Evolutionary conservation across 23 red algal genomes (phyloP).

Genomic region (Gracilaria vermiculophylla): DNA sequence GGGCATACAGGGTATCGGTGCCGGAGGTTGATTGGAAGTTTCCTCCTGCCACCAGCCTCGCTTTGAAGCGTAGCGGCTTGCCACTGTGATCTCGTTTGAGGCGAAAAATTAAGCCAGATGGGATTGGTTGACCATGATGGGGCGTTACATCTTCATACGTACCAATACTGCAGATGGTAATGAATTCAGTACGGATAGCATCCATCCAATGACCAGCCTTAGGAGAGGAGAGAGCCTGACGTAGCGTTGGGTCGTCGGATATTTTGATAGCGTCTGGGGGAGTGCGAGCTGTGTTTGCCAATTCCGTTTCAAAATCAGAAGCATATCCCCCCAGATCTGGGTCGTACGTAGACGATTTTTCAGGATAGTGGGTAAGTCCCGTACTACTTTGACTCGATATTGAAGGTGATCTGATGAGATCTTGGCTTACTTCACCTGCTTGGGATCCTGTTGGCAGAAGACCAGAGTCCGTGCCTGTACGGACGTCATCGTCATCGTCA

Average conservation of each 20-base stretch:
- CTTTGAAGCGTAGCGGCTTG: slow-evolving; percentile 20
- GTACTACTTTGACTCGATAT: too few species aligned
- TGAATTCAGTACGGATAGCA: slow-evolving; percentile 16
- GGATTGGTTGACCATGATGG: neutral
- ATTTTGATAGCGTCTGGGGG: slow-evolving; percentile 5
- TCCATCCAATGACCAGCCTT: slow-evolving; percentile 7
- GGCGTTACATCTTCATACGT: neutral
- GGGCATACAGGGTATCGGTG: neutral
- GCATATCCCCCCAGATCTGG: too few species aligned
- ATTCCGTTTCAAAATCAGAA: neutral
- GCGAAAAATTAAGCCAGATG: slow-evolving; percentile 26
- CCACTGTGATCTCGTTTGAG: slow-evolving; percentile 28
- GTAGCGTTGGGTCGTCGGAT: slow-evolving; percentile 13
- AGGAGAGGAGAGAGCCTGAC: neutral
- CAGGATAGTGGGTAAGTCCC: too few species aligned
- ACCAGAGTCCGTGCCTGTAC: too few species aligned
- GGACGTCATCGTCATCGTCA: too few species aligned
- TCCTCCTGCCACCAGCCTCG: slow-evolving; percentile 25
- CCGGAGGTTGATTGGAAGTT: slow-evolving; percentile 8
- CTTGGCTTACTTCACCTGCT: too few species aligned
- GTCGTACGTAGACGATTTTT: too few species aligned
- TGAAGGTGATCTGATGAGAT: too few species aligned
- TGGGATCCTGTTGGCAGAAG: too few species aligned
- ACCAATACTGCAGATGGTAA: neutral
- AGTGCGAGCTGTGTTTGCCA: neutral